phyloP scores from a whole-genome alignment of 768 basidiomycete species.

The Auricularia cornea region DNA sequence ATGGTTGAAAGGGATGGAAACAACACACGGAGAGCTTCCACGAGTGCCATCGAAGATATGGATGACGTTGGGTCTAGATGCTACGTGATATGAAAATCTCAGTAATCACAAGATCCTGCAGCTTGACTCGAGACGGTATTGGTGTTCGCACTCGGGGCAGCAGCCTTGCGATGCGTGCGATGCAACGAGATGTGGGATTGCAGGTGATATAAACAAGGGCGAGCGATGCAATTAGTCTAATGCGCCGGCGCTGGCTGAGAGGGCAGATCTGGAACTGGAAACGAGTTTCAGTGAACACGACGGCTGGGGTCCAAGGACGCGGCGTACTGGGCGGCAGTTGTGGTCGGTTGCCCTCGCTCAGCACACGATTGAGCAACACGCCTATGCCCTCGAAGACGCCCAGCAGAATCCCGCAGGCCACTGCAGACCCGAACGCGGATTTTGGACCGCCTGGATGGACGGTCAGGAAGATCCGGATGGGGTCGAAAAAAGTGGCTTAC shows the following conservation, averaged over 20 bases:
- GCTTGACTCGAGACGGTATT: no score
- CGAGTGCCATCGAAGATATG: no score
- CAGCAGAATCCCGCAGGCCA: constrained; percentile 92
- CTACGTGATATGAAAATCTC: no score
- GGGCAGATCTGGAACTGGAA: neutral
- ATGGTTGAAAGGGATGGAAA: no score
- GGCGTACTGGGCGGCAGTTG: constrained; percentile 70
- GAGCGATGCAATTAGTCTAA: neutral
- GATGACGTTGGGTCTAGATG: no score
- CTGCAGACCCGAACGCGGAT: constrained; percentile 84
- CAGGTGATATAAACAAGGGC: neutral
- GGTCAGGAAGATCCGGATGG: neutral
- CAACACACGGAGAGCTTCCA: no score
- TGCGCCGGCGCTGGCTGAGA: neutral
- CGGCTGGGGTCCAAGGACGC: neutral
- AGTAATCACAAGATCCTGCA: no score
- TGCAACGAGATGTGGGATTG: neutral
- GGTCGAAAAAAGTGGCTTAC: constrained; percentile 42
- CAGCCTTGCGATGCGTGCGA: neutral
- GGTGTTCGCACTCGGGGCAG: no score
- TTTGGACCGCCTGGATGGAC: constrained; percentile 71
- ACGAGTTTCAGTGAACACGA: neutral
- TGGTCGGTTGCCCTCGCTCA: constrained; percentile 75
- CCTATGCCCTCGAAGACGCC: constrained; percentile 95
- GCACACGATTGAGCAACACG: constrained; percentile 81